A percentile compares a stretch with the other conserved stretches of the same genome.
phyloP scores from a whole-genome alignment of 768 basidiomycete species.

The Mycena galericulata region DNA sequence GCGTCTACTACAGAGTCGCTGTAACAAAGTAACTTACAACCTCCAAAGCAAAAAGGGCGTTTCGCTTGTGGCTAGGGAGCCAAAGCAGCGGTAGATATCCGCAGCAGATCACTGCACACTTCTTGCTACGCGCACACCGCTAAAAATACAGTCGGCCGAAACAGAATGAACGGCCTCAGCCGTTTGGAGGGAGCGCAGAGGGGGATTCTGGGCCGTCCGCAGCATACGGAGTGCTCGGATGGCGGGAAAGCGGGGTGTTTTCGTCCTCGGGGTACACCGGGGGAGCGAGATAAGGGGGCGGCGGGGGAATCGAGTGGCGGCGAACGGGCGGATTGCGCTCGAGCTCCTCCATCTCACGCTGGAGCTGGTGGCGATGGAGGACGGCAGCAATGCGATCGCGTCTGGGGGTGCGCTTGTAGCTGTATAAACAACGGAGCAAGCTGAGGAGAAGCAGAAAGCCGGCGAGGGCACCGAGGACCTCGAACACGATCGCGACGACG shows the following conservation, averaged over 20 bases:
- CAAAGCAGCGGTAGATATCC: too few species aligned
- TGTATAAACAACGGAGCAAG: slow-evolving; percentile 55
- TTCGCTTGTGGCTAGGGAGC: too few species aligned
- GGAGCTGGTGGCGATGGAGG: slow-evolving; percentile 58
- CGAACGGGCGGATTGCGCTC: slow-evolving; percentile 50
- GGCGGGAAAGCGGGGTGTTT: slow-evolving; percentile 9
- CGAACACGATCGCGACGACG: slow-evolving; percentile 51
- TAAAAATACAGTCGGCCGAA: slow-evolving; percentile 21
- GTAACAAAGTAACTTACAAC: too few species aligned
- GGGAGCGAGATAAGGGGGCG: slow-evolving; percentile 65
- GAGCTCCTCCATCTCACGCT: slow-evolving; percentile 64
- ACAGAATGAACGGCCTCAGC: slow-evolving; percentile 2
- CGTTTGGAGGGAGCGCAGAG: slow-evolving; percentile 17
- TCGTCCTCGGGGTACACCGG: slow-evolving; percentile 58
- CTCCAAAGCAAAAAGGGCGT: too few species aligned
- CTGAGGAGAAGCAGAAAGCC: slow-evolving; percentile 49
- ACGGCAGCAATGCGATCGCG: slow-evolving; percentile 59
- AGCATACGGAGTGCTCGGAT: not conserved
- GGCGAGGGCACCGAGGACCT: slow-evolving; percentile 57
- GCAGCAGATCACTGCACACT: too few species aligned
- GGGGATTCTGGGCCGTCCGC: slow-evolving; percentile 2
- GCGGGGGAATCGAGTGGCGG: slow-evolving; percentile 53
- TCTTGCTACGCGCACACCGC: not conserved
- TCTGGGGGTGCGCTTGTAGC: slow-evolving; percentile 57
- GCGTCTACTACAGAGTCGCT: too few species aligned